Evolutionary conservation across 1,139 yeast genomes (phyloP), one percentile per base, ranked within the genome.

Genomic region (Meyerozyma smithsonii): DNA sequence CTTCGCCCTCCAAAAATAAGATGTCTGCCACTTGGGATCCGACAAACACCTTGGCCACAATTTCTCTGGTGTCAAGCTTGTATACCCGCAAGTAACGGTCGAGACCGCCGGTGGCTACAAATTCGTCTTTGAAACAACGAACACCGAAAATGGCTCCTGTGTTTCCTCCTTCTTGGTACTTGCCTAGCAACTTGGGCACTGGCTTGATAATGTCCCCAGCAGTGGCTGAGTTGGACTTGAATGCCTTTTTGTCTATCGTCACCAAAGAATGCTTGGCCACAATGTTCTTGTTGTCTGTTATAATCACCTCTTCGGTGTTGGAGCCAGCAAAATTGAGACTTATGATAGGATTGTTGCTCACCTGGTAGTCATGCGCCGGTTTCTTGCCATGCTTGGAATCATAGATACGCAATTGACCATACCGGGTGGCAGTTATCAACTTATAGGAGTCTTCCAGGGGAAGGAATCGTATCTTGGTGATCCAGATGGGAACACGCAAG

Each of bases 61-160:
- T 66, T 36, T 77, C 75, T 39, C 95, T 69, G 0, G 78, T 60
- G 2, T 62, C 64, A 6, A 79, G 56, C 46, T 86, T 83, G 59
- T 77, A 90, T 3, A 86, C 86, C 42, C 97, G 73, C 33, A 88
- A 70, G 56, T 88, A 90, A 54, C 96, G 72, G 56, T 90, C 97
- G 28, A 89, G 71, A 0, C 96, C 96, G 33, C 95, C 96, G 19
- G 88, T 72, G 11, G 64, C 72, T 25, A 69, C 54, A 8, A 66
- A 49, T n/a, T 51, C 56, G 39, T 58, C 60, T 32, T 58, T 54
- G 12, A 46, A 47, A 2, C 39, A 36, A 5, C 38, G 41, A 8
- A 44, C 49, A 3, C 57, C 60, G 51, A 61, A 62, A 3, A 69
- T 61, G 14, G 76, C 75, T 46, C 77, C 77, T 16, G 75, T 68